phyloP scores from a whole-genome alignment of 1,284 basidiomycete species.

The Leccinum subrobustum region DNA sequence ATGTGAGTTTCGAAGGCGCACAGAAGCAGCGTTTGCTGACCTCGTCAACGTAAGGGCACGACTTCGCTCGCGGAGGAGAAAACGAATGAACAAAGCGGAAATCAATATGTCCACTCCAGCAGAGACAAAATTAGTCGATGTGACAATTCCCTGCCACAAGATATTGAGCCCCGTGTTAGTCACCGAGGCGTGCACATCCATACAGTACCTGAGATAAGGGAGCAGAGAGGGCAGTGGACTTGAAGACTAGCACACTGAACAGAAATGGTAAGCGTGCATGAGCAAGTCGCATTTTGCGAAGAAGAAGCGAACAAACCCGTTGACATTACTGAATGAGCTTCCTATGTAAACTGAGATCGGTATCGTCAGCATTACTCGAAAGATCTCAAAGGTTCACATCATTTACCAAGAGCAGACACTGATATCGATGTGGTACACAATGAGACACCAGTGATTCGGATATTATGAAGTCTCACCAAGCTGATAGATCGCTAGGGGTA shows the following conservation, averaged over 20 bases:
- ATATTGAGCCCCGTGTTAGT: neutral
- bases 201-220: neutral
- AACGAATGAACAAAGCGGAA: no score
- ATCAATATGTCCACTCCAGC: no score
- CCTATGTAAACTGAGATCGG: neutral
- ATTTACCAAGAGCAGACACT: neutral
- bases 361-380: neutral
- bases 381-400: neutral
- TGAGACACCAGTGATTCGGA: neutral
- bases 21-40: neutral
- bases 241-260: neutral
- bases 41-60: neutral
- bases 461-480: no score
- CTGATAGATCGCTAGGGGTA: no score
- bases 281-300: neutral
- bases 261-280: neutral
- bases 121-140: no score
- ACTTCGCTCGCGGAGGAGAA: no score
- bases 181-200: neutral
- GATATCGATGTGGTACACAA: neutral
- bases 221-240: neutral
- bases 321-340: neutral
- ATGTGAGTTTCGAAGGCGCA: neutral
- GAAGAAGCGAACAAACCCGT: slow-evolving; percentile 5
- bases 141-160: no score